Evolutionary conservation across 345 rosid species (phyloP).

Genomic region (Firmiana major): DNA sequence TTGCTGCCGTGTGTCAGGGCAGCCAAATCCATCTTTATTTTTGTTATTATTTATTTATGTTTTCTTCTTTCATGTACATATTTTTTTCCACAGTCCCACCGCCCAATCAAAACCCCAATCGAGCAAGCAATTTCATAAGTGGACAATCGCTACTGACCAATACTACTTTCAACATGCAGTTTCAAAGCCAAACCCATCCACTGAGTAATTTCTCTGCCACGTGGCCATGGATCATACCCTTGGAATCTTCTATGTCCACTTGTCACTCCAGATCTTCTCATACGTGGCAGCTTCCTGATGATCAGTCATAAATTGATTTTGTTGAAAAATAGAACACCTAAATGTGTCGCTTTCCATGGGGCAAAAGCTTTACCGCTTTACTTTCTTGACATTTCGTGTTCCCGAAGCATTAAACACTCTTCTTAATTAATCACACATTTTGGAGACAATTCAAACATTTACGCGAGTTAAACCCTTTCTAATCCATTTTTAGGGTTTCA

Average conservation of each 20-base stretch:
- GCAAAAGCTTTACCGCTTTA: background rate
- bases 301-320: background rate
- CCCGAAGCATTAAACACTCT: too few relatives aligned
- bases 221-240: constrained; percentile 2
- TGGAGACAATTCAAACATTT: background rate
- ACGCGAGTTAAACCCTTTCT: background rate
- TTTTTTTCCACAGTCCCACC: constrained; percentile 21
- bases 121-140: constrained; percentile 7
- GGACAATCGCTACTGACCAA: background rate
- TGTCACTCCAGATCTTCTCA: background rate
- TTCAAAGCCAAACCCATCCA: background rate
- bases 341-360: background rate
- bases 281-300: constrained; percentile 22
- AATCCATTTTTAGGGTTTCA: background rate
- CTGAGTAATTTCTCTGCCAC: background rate
- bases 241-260: background rate
- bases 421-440: too few relatives aligned
- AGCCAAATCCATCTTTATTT: background rate
- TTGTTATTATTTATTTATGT: background rate
- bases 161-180: background rate
- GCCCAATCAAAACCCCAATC: constrained; percentile 23
- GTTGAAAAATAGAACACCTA: background rate
- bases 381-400: constrained; percentile 1
- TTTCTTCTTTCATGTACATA: background rate
- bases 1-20: constrained; percentile 14